Conservation (phyloP, 768 basidiomycete species). For the Leccinum subgranulosum region DNA sequence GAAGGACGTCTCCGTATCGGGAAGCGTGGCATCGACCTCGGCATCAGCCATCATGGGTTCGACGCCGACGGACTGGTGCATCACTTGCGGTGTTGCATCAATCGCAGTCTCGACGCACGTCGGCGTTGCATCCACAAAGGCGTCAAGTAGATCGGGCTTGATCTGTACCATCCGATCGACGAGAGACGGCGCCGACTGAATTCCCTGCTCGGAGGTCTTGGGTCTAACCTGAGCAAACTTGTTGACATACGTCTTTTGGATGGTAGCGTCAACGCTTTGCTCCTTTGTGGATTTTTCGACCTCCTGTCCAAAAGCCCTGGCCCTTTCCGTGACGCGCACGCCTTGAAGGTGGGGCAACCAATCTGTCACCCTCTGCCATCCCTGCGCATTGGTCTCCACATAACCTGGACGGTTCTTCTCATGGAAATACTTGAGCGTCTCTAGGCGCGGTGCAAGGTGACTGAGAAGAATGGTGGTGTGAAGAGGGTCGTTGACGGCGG, state of each 20-base stretch:
- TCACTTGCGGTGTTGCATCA: slow-evolving; percentile 38
- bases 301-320: slow-evolving; percentile 33
- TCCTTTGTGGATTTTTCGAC: slow-evolving; percentile 28
- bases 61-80: slow-evolving; percentile 33
- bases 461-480: slow-evolving; percentile 70
- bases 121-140: slow-evolving; percentile 54
- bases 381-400: slow-evolving; percentile 61
- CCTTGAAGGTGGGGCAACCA: slow-evolving; percentile 70
- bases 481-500: slow-evolving; percentile 67
- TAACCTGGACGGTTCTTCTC: slow-evolving; percentile 73
- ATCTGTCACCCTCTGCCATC: slow-evolving; percentile 68
- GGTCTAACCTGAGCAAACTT: slow-evolving; percentile 42
- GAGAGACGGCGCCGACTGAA: slow-evolving; percentile 38
- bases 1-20: slow-evolving; percentile 23
- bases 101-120: slow-evolving; percentile 42
- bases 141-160: slow-evolving; percentile 36
- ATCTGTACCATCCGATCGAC: slow-evolving; percentile 40
- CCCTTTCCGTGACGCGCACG: slow-evolving; percentile 60
- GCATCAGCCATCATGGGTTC: slow-evolving; percentile 25
- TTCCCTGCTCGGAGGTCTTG: slow-evolving; percentile 31
- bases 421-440: slow-evolving; percentile 72
- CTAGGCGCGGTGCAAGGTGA: slow-evolving; percentile 70
- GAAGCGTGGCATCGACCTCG: slow-evolving; percentile 33
- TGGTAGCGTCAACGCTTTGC: slow-evolving; percentile 53
- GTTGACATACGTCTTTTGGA: slow-evolving; percentile 37